These are phyloP conservation scores for Colletotrichum tamarilloi DNA, from an alignment of 2,329 filamentous ascomycete species.

Conservation along the genomic window DNA sequence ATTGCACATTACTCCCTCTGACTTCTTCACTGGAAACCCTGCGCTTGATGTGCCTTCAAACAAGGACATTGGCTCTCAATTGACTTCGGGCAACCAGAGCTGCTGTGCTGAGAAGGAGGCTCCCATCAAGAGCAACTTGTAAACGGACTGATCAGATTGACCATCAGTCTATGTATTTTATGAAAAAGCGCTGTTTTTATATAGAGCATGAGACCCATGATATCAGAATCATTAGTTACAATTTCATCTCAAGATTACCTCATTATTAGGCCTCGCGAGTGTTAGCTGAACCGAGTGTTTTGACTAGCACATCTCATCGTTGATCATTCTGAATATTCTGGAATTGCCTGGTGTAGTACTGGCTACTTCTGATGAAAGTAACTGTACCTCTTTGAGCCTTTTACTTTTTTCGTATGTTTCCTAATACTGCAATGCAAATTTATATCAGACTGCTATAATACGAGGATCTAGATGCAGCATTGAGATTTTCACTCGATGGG, in stretches of 20 bases:
- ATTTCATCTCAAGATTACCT: background rate
- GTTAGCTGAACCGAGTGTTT: background rate
- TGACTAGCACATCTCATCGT: background rate
- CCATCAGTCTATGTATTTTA: background rate
- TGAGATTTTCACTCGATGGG: no score
- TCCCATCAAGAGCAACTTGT: conserved; percentile 25
- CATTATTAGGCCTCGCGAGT: background rate
- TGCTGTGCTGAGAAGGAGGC: conserved; percentile 11
- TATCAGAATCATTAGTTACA: background rate
- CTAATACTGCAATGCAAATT: no score
- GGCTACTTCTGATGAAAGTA: no score
- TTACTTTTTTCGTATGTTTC: no score
- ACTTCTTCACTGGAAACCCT: conserved; percentile 61
- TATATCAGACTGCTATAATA: no score
- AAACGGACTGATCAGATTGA: background rate
- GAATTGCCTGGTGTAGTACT: no score
- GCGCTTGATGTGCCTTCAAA: conserved; percentile 57
- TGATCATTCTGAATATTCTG: no score
- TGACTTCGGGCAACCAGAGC: conserved; percentile 13
- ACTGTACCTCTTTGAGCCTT: no score
- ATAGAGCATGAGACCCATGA: background rate
- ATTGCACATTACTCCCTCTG: conserved; percentile 56
- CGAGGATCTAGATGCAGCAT: no score
- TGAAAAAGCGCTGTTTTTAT: conserved; percentile 7
- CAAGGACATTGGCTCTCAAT: conserved; percentile 39